These are phyloP conservation scores for Russula sp. DNA, from an alignment of 768 basidiomycete species.

Conservation along the genomic window DNA sequence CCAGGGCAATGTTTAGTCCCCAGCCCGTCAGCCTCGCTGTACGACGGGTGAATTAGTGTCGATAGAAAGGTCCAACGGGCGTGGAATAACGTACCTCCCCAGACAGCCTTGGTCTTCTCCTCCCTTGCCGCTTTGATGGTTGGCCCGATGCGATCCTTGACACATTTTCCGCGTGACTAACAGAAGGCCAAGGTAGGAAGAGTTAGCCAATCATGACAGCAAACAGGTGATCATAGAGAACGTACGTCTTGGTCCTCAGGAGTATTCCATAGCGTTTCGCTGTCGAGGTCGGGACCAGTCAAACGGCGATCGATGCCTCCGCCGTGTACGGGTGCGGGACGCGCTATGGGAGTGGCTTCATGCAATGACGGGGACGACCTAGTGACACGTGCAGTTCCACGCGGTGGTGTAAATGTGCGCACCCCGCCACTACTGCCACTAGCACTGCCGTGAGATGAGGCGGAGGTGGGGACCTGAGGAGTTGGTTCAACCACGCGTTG, in stretches of 20 bases:
- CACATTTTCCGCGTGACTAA: not conserved
- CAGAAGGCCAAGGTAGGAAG: too few relatives aligned
- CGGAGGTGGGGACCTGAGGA: not conserved
- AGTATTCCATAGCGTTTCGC: not conserved
- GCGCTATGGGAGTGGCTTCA: not conserved
- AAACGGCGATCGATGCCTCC: not conserved
- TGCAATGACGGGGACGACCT: not conserved
- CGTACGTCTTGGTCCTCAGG: not conserved
- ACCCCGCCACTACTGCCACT: not conserved
- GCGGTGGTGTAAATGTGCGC: not conserved
- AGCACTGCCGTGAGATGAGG: not conserved
- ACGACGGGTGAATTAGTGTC: not conserved
- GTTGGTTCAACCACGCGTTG: not conserved
- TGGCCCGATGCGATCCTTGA: not conserved
- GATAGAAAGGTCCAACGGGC: not conserved
- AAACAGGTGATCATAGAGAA: not conserved
- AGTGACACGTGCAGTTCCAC: not conserved
- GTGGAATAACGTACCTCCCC: not conserved
- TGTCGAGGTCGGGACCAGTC: not conserved
- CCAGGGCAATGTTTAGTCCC: slow-evolving; percentile 25
- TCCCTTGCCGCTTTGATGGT: not conserved
- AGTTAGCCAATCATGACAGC: not conserved
- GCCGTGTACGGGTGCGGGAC: not conserved
- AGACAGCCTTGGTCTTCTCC: not conserved
- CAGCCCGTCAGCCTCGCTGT: slow-evolving; percentile 19